Evolutionary conservation across 352 stramenopile genomes (phyloP), one percentile per base, ranked within the genome.

Genomic region (Pythium guiyangense): DNA sequence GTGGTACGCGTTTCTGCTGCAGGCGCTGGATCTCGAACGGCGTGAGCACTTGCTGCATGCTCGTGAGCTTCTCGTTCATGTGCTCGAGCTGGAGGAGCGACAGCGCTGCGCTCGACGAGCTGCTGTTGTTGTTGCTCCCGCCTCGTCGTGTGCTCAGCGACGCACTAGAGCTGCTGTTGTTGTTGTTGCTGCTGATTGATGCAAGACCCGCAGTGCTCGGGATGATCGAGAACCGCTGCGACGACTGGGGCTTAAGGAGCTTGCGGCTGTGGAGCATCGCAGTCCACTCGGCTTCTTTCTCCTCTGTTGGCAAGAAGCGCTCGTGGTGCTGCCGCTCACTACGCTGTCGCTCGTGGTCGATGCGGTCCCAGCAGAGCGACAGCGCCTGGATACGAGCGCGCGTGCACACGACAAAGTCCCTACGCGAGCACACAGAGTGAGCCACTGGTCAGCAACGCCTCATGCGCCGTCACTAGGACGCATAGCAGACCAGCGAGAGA

Each of bases 31-130:
- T 65, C 70, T 93, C 80, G 31, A 93, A 79, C 5, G 83, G 80
- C 9, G 80, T 89, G 31, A 91, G 62, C 54, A 91, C 73, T 57
- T 86, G 81, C 68, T 91, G 83, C 83, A 90, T 90, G 10, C 49
- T 79, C 17, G 67, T 71, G 34, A 91, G 59, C 37, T 82, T 76
- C 46, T 84, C 77, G 49, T 88, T 67, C 64, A 91, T 84, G 48
- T 75, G 66, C 34, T 69, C 71, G 5, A 90, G 46, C 26, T 78
- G 52, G 34, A 66, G 59, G 12, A 77, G 52, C 2, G 73, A 69
- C 42, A 26, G 17, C 10, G 47, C 35, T 54, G 18, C n/a, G n/a
- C 15, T 55, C 4, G 18, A 37, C 6, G 1, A 54, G 29, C 27
- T 62, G 37, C 47, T 57, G 22, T 10, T 53, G 26, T 9, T 48